phyloP scores from a whole-genome alignment of 225 moss, liverwort and hornwort genomes.

The Bryoerythrophyllum caledonicum region DNA sequence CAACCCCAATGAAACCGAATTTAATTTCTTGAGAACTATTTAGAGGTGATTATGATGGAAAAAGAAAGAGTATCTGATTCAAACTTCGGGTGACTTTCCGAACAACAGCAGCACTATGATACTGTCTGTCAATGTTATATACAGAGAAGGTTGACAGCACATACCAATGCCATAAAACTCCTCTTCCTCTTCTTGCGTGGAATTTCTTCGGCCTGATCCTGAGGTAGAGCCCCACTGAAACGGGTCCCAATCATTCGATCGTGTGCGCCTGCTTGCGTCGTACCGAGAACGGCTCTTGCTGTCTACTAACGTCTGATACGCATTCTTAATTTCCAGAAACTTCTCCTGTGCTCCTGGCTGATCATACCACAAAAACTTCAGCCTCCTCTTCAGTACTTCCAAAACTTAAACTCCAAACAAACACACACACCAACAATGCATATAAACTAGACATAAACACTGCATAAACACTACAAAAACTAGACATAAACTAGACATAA shows the following conservation, averaged over 20 bases:
- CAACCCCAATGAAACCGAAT: no score
- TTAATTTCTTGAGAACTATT: no score
- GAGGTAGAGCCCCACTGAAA: slow-evolving; percentile 66
- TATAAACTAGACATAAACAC: neutral
- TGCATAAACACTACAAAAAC: neutral
- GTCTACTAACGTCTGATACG: slow-evolving; percentile 90
- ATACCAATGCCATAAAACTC: slow-evolving; percentile 91
- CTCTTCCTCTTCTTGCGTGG: slow-evolving; percentile 56
- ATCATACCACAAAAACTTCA: slow-evolving; percentile 11
- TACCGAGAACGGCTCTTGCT: slow-evolving; percentile 73
- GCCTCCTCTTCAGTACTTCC: no score
- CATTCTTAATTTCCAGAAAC: slow-evolving; percentile 81
- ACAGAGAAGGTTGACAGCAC: no score
- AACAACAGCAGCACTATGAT: neutral
- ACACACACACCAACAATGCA: neutral
- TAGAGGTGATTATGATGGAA: no score
- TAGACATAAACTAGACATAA: no score
- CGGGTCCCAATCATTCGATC: slow-evolving; percentile 80
- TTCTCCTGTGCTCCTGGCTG: slow-evolving; percentile 94
- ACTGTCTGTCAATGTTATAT: no score
- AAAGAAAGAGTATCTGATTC: no score
- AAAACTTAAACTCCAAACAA: no score
- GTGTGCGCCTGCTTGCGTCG: slow-evolving; percentile 59
- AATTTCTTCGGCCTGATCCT: slow-evolving; percentile 36
- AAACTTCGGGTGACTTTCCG: no score